Percentiles rank a stretch among this genome's conserved stretches.
Conservation (phyloP, 2,329 filamentous ascomycete species). For the Diplodia corticola region DNA sequence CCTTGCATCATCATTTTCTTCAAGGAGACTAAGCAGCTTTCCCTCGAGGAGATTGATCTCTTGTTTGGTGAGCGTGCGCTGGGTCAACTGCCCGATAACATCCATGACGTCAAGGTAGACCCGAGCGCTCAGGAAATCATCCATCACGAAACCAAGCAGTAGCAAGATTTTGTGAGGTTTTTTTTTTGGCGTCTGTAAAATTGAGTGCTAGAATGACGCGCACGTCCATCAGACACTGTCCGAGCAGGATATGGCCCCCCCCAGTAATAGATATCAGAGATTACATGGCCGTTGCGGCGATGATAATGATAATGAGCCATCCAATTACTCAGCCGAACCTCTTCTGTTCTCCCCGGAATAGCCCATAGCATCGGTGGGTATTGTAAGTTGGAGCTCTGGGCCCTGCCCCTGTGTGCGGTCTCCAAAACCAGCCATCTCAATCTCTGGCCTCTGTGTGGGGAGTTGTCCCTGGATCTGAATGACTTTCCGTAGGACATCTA, state of each 20-base stretch:
- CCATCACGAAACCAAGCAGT: background rate
- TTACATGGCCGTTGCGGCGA: background rate
- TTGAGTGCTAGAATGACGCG: background rate
- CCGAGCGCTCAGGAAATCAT: background rate
- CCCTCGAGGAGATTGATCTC: constrained; percentile 60
- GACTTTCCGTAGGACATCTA: constrained; percentile 2
- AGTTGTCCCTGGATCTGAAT: background rate
- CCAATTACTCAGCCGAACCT: background rate
- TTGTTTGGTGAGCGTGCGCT: constrained; percentile 56
- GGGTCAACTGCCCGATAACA: constrained; percentile 49
- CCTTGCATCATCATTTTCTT: constrained; percentile 55
- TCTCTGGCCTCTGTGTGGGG: background rate
- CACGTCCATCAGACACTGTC: background rate
- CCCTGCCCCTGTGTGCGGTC: background rate
- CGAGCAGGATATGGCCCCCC: background rate
- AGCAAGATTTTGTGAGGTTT: background rate
- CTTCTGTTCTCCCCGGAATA: background rate
- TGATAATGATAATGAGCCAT: background rate
- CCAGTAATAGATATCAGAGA: background rate
- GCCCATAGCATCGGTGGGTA: background rate
- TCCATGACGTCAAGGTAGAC: constrained; percentile 31
- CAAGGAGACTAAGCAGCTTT: constrained; percentile 55
- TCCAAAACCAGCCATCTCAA: background rate
- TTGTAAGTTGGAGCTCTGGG: background rate
- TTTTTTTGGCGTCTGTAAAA: background rate